Percentiles rank a stretch among this genome's conserved stretches.
Conservation (phyloP, 306 rosid genomes). For the Arachis stenosperma region DNA sequence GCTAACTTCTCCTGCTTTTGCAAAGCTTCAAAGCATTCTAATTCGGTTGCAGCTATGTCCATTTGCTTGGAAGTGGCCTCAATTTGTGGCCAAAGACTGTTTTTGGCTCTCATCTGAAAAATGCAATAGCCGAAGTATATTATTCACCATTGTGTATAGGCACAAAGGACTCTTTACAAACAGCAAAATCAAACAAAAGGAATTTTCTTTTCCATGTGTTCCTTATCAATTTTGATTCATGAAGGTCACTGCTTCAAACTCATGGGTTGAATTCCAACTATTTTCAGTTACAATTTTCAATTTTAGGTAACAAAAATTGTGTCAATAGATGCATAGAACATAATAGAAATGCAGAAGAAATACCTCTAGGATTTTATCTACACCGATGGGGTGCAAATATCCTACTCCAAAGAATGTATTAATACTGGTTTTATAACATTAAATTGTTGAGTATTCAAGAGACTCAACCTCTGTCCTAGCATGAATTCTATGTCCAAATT, state of each 20-base stretch:
- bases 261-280: neutral
- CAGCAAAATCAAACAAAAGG: neutral
- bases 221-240: neutral
- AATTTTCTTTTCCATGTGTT: neutral
- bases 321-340: too few species aligned
- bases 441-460: too few species aligned
- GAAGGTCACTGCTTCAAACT: neutral
- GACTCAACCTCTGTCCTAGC: too few species aligned
- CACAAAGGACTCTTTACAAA: neutral
- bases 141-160: constrained; percentile 14
- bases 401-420: too few species aligned
- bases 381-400: too few species aligned
- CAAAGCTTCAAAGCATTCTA: constrained; percentile 72
- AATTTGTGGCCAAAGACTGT: constrained; percentile 71
- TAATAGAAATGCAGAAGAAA: too few species aligned
- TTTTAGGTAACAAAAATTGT: neutral
- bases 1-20: constrained; percentile 71
- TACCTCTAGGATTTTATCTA: too few species aligned
- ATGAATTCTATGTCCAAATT: too few species aligned
- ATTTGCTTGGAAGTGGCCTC: constrained; percentile 75
- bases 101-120: constrained; percentile 67
- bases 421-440: too few species aligned
- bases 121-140: constrained; percentile 17
- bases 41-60: constrained; percentile 80
- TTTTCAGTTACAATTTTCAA: constrained; percentile 6